phyloP scores from a whole-genome alignment of 257 asterid genomes.

The Primulina huaijiensis region DNA sequence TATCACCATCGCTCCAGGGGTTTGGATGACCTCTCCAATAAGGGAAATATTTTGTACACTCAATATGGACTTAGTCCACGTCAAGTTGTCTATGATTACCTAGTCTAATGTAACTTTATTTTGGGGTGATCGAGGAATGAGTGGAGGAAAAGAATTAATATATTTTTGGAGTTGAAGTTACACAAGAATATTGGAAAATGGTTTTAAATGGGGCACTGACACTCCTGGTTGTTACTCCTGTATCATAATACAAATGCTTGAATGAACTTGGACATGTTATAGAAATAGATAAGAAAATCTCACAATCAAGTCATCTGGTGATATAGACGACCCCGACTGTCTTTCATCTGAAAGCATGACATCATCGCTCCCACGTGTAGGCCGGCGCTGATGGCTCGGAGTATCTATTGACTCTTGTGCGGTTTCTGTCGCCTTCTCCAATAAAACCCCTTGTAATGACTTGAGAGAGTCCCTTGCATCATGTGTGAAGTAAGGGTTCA shows the following conservation, averaged over 20 bases:
- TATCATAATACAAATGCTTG: background rate
- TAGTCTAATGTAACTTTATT: background rate
- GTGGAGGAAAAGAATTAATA: background rate
- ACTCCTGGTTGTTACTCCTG: background rate
- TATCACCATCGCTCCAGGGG: background rate
- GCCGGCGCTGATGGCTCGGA: constrained; percentile 87
- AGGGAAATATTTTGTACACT: background rate
- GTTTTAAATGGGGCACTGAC: background rate
- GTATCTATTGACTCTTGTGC: constrained; percentile 68
- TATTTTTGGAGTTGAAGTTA: background rate
- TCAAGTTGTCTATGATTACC: background rate
- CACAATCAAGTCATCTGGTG: constrained; percentile 97
- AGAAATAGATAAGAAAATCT: constrained; percentile 28
- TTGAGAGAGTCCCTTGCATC: constrained; percentile 93
- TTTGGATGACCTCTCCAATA: background rate
- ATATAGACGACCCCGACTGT: constrained; percentile 63
- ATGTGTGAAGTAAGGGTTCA: constrained; percentile 88
- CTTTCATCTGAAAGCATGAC: constrained; percentile 69
- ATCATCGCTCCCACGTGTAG: constrained; percentile 92
- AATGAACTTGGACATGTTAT: background rate
- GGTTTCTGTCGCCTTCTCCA: constrained; percentile 85
- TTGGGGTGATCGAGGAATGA: background rate
- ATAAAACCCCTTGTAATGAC: constrained; percentile 81
- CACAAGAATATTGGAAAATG: background rate
- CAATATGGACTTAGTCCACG: background rate